These are phyloP conservation scores for Pyrenula massariospora DNA, from an alignment of 495 filamentous ascomycete genomes.

Conservation along the genomic window DNA sequence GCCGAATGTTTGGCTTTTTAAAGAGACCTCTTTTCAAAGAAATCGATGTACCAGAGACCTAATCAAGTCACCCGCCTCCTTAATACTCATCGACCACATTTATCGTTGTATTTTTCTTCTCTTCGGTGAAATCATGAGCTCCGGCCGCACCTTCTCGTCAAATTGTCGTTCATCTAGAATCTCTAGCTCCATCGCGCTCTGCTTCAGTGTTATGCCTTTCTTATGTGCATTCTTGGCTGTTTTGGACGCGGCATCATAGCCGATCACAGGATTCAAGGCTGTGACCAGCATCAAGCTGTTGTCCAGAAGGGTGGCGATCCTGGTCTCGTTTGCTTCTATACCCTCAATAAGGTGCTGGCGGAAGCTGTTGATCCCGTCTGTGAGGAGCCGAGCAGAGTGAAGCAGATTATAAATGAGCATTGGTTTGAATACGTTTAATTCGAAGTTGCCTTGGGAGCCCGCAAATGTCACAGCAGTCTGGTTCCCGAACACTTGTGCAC, in stretches of 20 bases:
- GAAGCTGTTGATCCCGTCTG: constrained; percentile 89
- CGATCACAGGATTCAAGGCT: constrained; percentile 96
- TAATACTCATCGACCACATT: not conserved
- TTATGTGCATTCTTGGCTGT: constrained; percentile 99
- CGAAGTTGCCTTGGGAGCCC: constrained; percentile 96
- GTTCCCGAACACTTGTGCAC: constrained; percentile 96
- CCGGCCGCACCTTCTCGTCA: constrained; percentile 77
- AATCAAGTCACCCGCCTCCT: too few species aligned
- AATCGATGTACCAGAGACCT: too few species aligned
- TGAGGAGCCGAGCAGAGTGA: constrained; percentile 74
- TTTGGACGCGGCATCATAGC: constrained; percentile 95
- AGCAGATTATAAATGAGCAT: constrained; percentile 89
- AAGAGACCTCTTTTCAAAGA: too few species aligned
- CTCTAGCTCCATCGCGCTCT: constrained; percentile 87
- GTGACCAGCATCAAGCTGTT: constrained; percentile 98
- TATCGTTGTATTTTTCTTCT: constrained; percentile 23
- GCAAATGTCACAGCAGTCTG: constrained; percentile 82
- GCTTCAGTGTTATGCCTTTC: constrained; percentile 88
- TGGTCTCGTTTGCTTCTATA: constrained; percentile 82
- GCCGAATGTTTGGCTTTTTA: too few species aligned
- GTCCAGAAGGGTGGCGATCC: constrained; percentile 77
- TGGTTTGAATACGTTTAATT: constrained; percentile 98
- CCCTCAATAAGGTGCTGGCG: constrained; percentile 85
- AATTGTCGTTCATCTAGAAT: constrained; percentile 86
- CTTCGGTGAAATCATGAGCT: constrained; percentile 89